These are phyloP conservation scores for Colletotrichum magnum DNA, from an alignment of 2,329 filamentous ascomycete genomes.

Conservation along the genomic window DNA sequence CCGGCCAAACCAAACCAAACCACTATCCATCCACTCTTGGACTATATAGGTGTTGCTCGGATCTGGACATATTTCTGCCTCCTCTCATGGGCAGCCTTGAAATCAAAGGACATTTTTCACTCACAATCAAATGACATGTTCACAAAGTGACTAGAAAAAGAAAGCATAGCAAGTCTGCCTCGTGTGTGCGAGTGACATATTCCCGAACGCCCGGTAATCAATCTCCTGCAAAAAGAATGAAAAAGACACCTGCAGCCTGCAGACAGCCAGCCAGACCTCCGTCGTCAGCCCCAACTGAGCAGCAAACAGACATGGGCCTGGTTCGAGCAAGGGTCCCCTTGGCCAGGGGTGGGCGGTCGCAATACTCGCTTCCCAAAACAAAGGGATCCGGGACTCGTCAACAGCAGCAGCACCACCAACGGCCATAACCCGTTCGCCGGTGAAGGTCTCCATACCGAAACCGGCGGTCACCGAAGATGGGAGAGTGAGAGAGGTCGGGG, in stretches of 20 bases:
- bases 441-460: background rate
- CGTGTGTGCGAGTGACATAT: background rate
- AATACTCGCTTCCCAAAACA: slow-evolving; percentile 16
- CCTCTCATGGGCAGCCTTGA: background rate
- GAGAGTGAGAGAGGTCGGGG: background rate
- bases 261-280: no score
- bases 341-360: slow-evolving; percentile 4
- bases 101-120: no score
- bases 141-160: background rate
- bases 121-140: no score
- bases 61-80: slow-evolving; percentile 3
- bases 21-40: background rate
- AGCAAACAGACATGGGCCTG: background rate
- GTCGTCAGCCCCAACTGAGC: no score
- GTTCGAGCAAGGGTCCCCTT: slow-evolving; percentile 7
- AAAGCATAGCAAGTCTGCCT: background rate
- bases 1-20: background rate
- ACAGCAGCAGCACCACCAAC: background rate
- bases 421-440: background rate
- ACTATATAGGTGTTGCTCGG: slow-evolving; percentile 1
- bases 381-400: background rate
- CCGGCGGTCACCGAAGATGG: background rate
- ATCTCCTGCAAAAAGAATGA: background rate
- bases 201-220: slow-evolving; percentile 1
- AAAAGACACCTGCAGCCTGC: background rate